Conservation (phyloP, 139 green algal species). For the Eudorina sp. region DNA sequence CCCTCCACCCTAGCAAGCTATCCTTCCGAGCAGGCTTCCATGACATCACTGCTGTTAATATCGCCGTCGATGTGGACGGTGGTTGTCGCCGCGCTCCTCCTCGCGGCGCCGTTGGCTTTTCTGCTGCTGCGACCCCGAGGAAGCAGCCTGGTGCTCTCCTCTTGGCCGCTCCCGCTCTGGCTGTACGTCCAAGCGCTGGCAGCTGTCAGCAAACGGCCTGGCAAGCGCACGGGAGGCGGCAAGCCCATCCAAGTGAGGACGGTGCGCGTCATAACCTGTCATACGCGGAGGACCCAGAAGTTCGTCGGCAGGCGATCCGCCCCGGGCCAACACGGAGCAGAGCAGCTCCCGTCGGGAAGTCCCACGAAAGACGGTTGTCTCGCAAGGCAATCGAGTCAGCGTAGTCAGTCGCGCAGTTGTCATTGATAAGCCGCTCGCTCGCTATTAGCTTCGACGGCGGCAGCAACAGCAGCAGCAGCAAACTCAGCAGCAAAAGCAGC, state of each 20-base stretch:
- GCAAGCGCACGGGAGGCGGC: not conserved
- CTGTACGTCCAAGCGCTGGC: slow-evolving; percentile 16
- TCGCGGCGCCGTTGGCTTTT: slow-evolving; percentile 5
- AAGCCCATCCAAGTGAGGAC: slow-evolving; percentile 6
- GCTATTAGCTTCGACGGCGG: no score
- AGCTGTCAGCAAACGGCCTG: not conserved
- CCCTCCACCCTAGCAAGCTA: no score
- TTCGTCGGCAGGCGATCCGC: not conserved
- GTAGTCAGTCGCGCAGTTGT: not conserved
- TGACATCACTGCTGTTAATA: not conserved
- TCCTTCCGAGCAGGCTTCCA: no score
- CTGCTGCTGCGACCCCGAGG: slow-evolving; percentile 1
- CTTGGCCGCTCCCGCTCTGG: not conserved
- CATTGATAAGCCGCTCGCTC: no score
- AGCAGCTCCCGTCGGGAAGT: not conserved
- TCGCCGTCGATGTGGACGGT: not conserved
- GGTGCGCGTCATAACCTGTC: not conserved
- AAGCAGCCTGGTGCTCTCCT: not conserved
- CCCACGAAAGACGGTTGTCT: not conserved
- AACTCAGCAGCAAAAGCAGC: no score
- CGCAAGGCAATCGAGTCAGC: not conserved
- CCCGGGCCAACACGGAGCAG: not conserved
- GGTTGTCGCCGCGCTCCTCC: not conserved
- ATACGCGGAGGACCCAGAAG: not conserved
- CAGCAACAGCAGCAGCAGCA: no score